Evolutionary conservation across 1,139 yeast genomes (phyloP).

Genomic region (Kodamaea sp.): DNA sequence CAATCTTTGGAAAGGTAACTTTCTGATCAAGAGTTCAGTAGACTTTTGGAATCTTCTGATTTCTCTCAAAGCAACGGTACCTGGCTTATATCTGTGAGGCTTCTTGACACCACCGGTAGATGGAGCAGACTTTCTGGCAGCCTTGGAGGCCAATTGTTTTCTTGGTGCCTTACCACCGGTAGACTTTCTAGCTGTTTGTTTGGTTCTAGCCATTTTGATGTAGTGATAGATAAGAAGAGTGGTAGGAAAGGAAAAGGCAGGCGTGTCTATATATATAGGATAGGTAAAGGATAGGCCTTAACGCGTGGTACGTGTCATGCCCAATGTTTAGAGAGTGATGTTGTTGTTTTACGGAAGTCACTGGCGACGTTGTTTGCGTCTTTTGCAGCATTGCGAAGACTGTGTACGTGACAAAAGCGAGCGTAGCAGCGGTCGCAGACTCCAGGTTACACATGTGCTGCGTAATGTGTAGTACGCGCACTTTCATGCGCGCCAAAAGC

Average conservation of each 20-base stretch:
- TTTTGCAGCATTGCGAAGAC: background rate
- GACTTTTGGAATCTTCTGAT: conserved; percentile 99
- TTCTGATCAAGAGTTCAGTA: conserved; percentile 94
- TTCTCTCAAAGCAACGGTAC: conserved; percentile 99
- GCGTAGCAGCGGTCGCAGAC: background rate
- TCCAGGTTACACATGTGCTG: background rate
- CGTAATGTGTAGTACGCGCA: conserved; percentile 1
- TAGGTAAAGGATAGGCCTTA: background rate
- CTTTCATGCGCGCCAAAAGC: conserved; percentile 2
- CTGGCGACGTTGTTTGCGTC: background rate
- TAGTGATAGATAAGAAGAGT: conserved; percentile 8
- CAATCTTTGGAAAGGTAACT: conserved; percentile 98
- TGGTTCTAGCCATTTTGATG: conserved; percentile 89
- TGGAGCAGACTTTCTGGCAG: conserved; percentile 98
- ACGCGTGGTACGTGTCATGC: too few relatives aligned
- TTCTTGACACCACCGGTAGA: conserved; percentile 99
- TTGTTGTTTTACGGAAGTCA: too few relatives aligned
- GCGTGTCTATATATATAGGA: background rate
- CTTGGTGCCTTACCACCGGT: conserved; percentile 99
- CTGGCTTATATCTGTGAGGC: conserved; percentile 99
- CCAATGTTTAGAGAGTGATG: too few relatives aligned
- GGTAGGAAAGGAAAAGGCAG: background rate
- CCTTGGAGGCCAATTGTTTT: conserved; percentile 98
- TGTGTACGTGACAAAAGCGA: background rate
- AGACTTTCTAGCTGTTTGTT: conserved; percentile 98